phyloP scores from a whole-genome alignment of 768 basidiomycete genomes.

The Naganishia vaughanmartiniae region DNA sequence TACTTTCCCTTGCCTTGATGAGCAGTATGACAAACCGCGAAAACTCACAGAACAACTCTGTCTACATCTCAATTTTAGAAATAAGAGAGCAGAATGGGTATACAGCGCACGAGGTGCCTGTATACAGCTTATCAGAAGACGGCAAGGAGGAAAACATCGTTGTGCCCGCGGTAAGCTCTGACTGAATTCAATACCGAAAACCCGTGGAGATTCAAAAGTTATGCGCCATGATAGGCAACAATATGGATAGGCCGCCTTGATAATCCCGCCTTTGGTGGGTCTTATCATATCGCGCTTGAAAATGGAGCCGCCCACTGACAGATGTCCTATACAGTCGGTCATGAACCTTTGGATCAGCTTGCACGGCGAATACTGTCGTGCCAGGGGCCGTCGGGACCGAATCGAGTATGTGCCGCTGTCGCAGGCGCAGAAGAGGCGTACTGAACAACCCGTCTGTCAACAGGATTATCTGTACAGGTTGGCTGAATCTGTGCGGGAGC shows the following conservation, averaged over 20 bases:
- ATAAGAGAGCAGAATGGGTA: constrained; percentile 71
- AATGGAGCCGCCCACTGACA: not conserved
- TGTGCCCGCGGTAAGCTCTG: not conserved
- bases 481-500: constrained; percentile 66
- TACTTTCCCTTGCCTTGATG: not conserved
- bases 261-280: constrained; percentile 82
- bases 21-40: too few relatives aligned
- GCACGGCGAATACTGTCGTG: constrained; percentile 70
- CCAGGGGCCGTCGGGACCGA: constrained; percentile 81
- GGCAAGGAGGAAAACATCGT: constrained; percentile 51
- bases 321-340: constrained; percentile 63
- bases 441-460: not conserved
- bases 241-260: constrained; percentile 54
- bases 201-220: not conserved
- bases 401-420: constrained; percentile 62
- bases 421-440: not conserved
- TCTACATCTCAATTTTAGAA: not conserved
- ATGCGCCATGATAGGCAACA: not conserved
- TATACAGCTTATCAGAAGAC: constrained; percentile 63
- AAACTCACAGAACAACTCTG: too few relatives aligned
- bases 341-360: constrained; percentile 70
- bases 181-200: not conserved
- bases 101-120: constrained; percentile 72
- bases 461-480: constrained; percentile 86
- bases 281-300: too few relatives aligned